Conservation (phyloP, 1,284 basidiomycete species). For the Somion occarium region DNA sequence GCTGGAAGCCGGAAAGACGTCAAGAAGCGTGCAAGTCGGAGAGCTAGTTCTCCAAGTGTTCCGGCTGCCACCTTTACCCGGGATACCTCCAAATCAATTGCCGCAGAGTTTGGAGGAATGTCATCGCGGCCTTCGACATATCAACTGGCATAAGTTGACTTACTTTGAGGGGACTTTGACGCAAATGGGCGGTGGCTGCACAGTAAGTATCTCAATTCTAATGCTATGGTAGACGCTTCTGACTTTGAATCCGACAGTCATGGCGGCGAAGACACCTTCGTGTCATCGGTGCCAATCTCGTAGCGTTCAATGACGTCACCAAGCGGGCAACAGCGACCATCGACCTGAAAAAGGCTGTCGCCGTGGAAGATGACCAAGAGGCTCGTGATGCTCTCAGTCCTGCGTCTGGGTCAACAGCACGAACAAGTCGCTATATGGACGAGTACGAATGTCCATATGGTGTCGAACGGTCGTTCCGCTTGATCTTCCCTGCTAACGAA, state of each 20-base stretch:
- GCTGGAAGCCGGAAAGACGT: conserved; percentile 49
- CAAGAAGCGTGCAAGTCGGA: conserved; percentile 61
- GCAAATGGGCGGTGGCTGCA: conserved; percentile 93
- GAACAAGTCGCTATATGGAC: conserved; percentile 40
- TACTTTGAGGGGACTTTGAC: conserved; percentile 93
- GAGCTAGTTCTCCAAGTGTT: conserved; percentile 87
- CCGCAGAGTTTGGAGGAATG: conserved; percentile 94
- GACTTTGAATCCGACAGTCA: conserved; percentile 44
- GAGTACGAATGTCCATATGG: conserved; percentile 72
- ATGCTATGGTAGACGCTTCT: conserved; percentile 2
- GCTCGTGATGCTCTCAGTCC: conserved; percentile 42
- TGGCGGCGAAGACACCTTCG: conserved; percentile 88
- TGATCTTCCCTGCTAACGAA: conserved; percentile 78
- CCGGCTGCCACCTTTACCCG: conserved; percentile 83
- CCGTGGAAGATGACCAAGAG: conserved; percentile 74
- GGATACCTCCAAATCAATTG: conserved; percentile 71
- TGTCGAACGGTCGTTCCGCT: conserved; percentile 82
- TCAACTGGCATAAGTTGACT: conserved; percentile 88
- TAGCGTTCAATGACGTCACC: conserved; percentile 94
- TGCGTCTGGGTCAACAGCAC: conserved; percentile 33
- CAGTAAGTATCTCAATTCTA: conserved; percentile 45
- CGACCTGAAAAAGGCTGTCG: conserved; percentile 80
- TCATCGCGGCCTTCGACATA: conserved; percentile 80
- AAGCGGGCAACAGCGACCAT: conserved; percentile 89
- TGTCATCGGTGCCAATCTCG: conserved; percentile 80